These are phyloP conservation scores for Bisporella sp. DNA, from an alignment of 2,329 filamentous ascomycete genomes.

Conservation along the genomic window DNA sequence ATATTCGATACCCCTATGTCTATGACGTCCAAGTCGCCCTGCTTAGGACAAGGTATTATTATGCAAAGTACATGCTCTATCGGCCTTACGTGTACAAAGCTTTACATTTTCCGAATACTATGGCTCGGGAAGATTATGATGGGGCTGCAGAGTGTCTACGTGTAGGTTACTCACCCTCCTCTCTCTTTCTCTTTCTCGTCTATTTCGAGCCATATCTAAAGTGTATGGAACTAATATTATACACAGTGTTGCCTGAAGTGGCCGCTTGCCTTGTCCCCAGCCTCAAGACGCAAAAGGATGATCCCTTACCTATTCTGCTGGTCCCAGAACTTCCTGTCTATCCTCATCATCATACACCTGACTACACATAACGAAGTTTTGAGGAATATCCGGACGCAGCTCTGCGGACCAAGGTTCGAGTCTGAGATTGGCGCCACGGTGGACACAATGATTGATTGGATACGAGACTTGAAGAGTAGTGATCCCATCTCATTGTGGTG, in stretches of 20 bases:
- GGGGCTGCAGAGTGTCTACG: conserved; percentile 49
- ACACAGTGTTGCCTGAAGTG: conserved; percentile 45
- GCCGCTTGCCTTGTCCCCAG: conserved; percentile 52
- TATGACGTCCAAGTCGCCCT: conserved; percentile 50
- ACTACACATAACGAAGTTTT: conserved; percentile 45
- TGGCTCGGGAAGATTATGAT: conserved; percentile 46
- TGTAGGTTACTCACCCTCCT: conserved; percentile 11
- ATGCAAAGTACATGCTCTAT: conserved; percentile 50
- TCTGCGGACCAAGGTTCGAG: conserved; percentile 44
- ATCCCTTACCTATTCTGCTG: conserved; percentile 54
- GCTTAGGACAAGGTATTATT: conserved; percentile 51
- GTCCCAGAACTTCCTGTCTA: conserved; percentile 54
- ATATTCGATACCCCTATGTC: conserved; percentile 41
- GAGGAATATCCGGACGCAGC: conserved; percentile 38
- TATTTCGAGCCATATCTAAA: neutral
- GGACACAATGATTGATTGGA: conserved; percentile 49
- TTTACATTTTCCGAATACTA: conserved; percentile 46
- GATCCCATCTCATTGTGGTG: conserved; percentile 48
- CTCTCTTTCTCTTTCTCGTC: neutral
- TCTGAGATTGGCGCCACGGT: conserved; percentile 42
- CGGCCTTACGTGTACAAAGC: conserved; percentile 54
- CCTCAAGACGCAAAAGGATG: conserved; percentile 49
- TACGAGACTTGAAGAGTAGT: conserved; percentile 46
- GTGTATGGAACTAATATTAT: conserved; percentile 1
- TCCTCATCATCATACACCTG: conserved; percentile 49